Evolutionary conservation across 2,329 filamentous ascomycete genomes (phyloP), one percentile per base, ranked within the genome.

Genomic region (Seiridium unicorne): DNA sequence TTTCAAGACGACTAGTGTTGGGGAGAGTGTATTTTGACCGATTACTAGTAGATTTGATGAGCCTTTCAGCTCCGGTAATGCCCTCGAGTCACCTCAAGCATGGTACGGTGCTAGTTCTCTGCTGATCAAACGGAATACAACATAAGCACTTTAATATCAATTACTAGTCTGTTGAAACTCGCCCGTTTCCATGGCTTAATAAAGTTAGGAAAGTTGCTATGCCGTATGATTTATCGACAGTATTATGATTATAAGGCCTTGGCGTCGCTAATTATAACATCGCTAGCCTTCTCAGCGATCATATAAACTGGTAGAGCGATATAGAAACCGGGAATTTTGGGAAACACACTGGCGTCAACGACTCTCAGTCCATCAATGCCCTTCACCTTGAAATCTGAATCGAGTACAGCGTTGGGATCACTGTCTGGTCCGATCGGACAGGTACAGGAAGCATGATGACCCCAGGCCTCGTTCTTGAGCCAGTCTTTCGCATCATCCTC

Each of bases 391-490:
- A 86, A 85, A 56, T 79, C 74, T 0, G 73, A 75, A 66, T 87
- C 81, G 46, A 87, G 68, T 2, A 86, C 83, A 3, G 82, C 82
- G 69, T 77, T 78, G 1, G 73, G 69, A 68, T 87, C 83, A 44
- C 73, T 73, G 36, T 80, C 80, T 0, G 76, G 71, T 4, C 84
- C 84, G 61, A 87, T 86, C 0, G 80, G 74, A 57, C 76, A 79
- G 0, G 83, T 83, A 60, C 80, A 81, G 0, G 77, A 81, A 5
- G 81, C 81, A 69, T 87, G 84, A 68, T 86, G 83, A 0, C 82
- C 81, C 75, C 82, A 84, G 1, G 79, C 76, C 32, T 79, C 74
- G 47, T 80, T 74, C 53, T 64, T 60, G 35, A 69, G 57, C 56
- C 66, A 76, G 74, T 61, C 81, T 73, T 69, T 64, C 53, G 65